Base-by-base conservation (phyloP, 805 yeast species). In the Kuraishia ogatae region DNA sequence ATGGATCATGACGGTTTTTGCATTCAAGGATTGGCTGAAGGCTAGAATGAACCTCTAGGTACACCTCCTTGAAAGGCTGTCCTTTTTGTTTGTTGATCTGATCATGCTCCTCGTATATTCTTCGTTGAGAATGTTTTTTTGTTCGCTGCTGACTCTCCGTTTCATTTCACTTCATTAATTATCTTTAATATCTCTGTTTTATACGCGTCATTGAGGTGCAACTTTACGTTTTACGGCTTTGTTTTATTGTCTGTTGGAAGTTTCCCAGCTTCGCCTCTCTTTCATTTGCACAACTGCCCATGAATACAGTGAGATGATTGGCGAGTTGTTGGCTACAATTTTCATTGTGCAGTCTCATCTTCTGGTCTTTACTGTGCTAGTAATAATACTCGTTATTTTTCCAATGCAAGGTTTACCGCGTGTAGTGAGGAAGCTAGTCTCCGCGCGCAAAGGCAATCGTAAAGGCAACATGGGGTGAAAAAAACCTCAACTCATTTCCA, bases 1-100 rank as follows among this genome's bases (percentile, higher is more conserved):
- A 1, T 91, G 97, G 96, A 83, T 84, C 57, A 88, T 89, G 87
- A 52, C 74, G 6, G 72, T 91, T 17, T 79, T 90, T 65, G 75
- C 84, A 52, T 73, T 84, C 70, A 85, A 79, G 63, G 83, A 81
- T 59, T 75, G 79, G 75, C 59, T 81, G 39, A 66, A 69, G 43
- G 11, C 46, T 8, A 48, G 29, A 48, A 35, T 35, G 43, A 5
- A 35, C 43, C 43, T 35, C 17, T 35, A 35, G 43, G 43, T 11
- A 15, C 43, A 35, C 15, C n/a, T 35, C 26, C 15, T 23, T 6
- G 26, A 47, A 13, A 23, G 26, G 24, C 28, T 15, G 28, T 24
- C 15, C 8, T 49, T 49, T 49, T 49, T 24, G 10, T 26, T 26
- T 6, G 3, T 20, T 23, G 21, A 2, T 10, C 28, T 49, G 11